A percentile compares a stretch with the other conserved stretches of the same genome.
Conservation (phyloP, 2,329 filamentous ascomycete species). For the Diplodia scrobiculata region DNA sequence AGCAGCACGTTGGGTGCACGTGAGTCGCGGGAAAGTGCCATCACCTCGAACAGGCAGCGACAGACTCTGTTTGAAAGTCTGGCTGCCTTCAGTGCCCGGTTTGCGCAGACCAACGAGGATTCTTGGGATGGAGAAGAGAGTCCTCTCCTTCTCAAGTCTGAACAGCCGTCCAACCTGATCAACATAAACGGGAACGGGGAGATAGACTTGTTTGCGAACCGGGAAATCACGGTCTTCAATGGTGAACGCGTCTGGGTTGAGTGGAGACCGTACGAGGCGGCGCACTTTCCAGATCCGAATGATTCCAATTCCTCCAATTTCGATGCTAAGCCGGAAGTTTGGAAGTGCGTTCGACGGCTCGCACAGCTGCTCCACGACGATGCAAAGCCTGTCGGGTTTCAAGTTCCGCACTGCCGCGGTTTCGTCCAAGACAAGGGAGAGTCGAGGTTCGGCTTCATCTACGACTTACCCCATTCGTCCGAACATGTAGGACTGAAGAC, state of each 20-base stretch:
- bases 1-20: neutral
- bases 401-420: neutral
- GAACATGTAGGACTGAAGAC: neutral
- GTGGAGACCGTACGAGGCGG: neutral
- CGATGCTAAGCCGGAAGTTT: neutral
- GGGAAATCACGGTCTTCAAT: neutral
- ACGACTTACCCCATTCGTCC: neutral
- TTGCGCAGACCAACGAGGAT: neutral
- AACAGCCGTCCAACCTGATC: too few species aligned
- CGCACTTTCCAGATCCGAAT: neutral
- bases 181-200: too few species aligned
- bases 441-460: neutral
- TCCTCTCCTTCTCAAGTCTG: neutral
- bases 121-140: neutral
- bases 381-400: neutral
- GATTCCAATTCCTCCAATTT: neutral
- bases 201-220: neutral
- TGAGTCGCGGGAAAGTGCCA: neutral
- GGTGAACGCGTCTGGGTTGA: neutral
- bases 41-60: neutral
- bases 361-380: neutral
- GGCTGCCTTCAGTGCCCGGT: neutral
- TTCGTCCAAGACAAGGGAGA: neutral
- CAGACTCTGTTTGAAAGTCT: neutral
- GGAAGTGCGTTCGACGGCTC: neutral